Conservation (phyloP, 768 basidiomycete species). For the Mycena leptocephala region DNA sequence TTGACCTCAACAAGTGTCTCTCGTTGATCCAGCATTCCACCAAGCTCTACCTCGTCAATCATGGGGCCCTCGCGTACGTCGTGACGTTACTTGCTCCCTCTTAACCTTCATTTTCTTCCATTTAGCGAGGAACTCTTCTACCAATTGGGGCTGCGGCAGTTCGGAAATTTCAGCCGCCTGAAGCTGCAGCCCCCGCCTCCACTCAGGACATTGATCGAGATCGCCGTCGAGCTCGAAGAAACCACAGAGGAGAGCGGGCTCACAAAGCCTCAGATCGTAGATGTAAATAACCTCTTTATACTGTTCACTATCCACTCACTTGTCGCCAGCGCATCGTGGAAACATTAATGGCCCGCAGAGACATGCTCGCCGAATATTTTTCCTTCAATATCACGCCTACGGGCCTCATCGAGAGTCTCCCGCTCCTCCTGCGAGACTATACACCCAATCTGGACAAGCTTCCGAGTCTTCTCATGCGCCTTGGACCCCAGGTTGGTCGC, state of each 20-base stretch:
- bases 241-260: conserved; percentile 70
- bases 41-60: conserved; percentile 92
- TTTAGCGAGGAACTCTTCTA: conserved; percentile 94
- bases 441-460: conserved; percentile 93
- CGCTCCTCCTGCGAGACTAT: conserved; percentile 88
- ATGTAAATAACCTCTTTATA: conserved; percentile 63
- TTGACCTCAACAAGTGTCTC: conserved; percentile 80
- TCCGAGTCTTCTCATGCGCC: conserved; percentile 90
- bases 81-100: neutral
- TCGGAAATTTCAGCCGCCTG: conserved; percentile 84
- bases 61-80: conserved; percentile 86
- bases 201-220: conserved; percentile 77
- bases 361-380: conserved; percentile 96
- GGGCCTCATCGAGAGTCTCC: conserved; percentile 83
- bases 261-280: conserved; percentile 74
- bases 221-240: conserved; percentile 84
- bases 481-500: conserved; percentile 87
- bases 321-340: conserved; percentile 72
- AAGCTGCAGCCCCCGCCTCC: conserved; percentile 89
- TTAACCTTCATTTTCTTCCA: neutral
- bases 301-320: neutral
- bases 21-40: conserved; percentile 92
- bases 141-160: conserved; percentile 93
- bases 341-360: conserved; percentile 73
- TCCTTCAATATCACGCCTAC: conserved; percentile 77